phyloP scores from a whole-genome alignment of 139 green algal genomes.

The Chlamydomonas eustigma region DNA sequence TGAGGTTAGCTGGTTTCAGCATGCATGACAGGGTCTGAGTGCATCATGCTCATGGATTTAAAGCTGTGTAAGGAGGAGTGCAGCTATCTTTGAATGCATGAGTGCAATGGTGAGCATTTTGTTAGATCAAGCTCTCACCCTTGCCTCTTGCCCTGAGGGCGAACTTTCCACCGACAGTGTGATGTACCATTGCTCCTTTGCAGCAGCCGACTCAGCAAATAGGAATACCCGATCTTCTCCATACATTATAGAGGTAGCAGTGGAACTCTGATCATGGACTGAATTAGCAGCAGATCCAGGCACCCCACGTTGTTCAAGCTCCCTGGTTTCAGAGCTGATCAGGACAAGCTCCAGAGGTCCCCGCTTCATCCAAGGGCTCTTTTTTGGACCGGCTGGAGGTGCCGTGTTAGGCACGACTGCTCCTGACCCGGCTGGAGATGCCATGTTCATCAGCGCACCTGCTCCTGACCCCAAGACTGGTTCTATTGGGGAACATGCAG shows the following conservation, averaged over 20 bases:
- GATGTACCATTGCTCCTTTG: slow-evolving; percentile 8
- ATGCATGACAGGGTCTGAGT: no score
- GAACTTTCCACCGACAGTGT: not conserved
- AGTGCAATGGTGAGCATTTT: no score
- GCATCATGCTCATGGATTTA: no score
- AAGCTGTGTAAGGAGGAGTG: no score
- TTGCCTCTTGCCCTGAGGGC: not conserved
- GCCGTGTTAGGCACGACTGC: not conserved
- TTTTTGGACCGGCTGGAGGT: not conserved
- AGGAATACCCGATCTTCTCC: not conserved
- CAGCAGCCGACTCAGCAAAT: not conserved
- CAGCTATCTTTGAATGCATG: no score
- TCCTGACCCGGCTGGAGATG: not conserved
- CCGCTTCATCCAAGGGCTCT: slow-evolving; percentile 5
- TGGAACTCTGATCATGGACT: not conserved
- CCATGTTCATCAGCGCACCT: no score
- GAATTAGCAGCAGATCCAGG: not conserved
- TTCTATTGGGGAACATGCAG: no score
- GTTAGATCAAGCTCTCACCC: no score
- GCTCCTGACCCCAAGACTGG: no score
- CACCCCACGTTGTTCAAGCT: not conserved
- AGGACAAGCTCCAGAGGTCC: slow-evolving; percentile 4
- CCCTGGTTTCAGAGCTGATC: not conserved
- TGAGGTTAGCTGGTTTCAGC: no score
- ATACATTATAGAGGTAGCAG: not conserved